Base-by-base conservation (phyloP, 371 early-diverging fungal genomes). In the Haplosporangium sp. region DNA sequence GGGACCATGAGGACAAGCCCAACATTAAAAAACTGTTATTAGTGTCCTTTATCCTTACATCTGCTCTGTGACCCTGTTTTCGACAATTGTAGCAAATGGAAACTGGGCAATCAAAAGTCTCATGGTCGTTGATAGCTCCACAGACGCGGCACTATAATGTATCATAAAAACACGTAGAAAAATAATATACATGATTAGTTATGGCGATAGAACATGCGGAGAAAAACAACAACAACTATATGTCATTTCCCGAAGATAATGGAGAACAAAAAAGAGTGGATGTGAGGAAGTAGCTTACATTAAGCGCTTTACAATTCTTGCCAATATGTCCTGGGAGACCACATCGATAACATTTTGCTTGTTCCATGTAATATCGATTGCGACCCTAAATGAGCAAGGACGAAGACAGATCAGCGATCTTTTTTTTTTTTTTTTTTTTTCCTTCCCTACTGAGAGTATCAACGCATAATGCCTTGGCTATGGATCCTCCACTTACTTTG, bases 301-400 rank as follows among this genome's bases (percentile, higher is more conserved):
- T n/a, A 9, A 55, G n/a, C 16, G n/a, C n/a, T 12, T 51, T 54
- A 21, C 74, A 74, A 14, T 64, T 61, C 14, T 57, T 59, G 10
- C 41, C 45, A 12, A 61, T n/a, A 38, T 74, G 74, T 13, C 74
- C 74, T 6, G 53, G 5, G 23, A 46, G 12, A 2, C 55, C 51
- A 55, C 74, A 74, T n/a, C 20, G 56, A 46, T 64, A 29, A 47
- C 65, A 68, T 47, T 23, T 42, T 21, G 42, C 54, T 12, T 14
- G 21, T 37, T 67, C 74, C 62, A 74, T 50, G 57, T 74, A 73
- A 42, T 73, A 73, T 23, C 74, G 55, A 18, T 50, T 55, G 2
- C 56, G 57, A 7, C 74, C 74, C 74, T 73, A 63, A n/a, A 1
- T 29, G 10, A n/a, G 29, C 46, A 38, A 14, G 9, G 2, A 38